phyloP scores from a whole-genome alignment of 345 rosid species.

The Eucalyptus curtisii region DNA sequence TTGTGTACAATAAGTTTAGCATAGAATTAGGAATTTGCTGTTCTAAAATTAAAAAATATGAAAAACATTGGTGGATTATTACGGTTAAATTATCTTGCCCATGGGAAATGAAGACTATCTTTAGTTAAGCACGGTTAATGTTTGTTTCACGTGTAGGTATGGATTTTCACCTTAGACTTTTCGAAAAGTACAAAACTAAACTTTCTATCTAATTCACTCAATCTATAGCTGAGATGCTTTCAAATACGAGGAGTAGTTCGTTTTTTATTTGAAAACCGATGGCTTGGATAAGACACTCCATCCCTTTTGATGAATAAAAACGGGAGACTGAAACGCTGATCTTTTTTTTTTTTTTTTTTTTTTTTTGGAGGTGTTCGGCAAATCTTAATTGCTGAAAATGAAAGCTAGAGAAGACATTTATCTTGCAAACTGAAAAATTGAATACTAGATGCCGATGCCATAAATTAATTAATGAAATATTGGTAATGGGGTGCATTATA shows the following conservation, averaged over 20 bases:
- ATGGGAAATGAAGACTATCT: neutral
- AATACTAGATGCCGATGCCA: neutral
- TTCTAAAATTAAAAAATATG: neutral
- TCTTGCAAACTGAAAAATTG: neutral
- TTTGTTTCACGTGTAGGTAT: neutral
- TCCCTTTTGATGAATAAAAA: neutral
- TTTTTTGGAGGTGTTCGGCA: neutral
- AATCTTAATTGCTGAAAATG: neutral
- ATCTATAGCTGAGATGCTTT: neutral
- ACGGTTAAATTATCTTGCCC: neutral
- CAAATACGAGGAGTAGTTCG: neutral
- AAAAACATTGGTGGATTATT: neutral
- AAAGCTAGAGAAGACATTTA: neutral
- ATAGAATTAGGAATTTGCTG: neutral
- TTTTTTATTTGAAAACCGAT: neutral
- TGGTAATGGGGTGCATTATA: neutral
- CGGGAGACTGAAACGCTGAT: neutral
- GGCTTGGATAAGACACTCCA: too few species aligned
- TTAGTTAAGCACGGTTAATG: neutral
- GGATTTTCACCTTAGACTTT: neutral
- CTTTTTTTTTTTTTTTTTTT: neutral
- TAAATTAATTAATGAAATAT: neutral
- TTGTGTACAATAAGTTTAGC: neutral
- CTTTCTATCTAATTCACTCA: fast-evolving
- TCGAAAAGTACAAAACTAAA: neutral